These are phyloP conservation scores for Melanomma pulvis-pyrius DNA, from an alignment of 495 filamentous ascomycete genomes.

Conservation along the genomic window DNA sequence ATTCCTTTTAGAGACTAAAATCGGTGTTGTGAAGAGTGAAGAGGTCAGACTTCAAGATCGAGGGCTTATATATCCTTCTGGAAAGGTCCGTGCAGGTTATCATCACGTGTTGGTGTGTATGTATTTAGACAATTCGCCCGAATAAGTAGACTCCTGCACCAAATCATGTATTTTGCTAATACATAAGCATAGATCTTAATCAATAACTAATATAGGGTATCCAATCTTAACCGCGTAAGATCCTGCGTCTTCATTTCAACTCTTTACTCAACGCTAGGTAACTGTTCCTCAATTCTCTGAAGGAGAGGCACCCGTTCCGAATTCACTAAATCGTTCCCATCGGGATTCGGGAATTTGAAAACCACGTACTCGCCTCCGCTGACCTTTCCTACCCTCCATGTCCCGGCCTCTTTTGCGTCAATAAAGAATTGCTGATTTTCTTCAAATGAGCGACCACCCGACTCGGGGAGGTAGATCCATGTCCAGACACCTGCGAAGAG, in stretches of 20 bases:
- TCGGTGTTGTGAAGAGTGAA: too few species aligned
- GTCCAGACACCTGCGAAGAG: constrained; percentile 56
- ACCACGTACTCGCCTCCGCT: constrained; percentile 50
- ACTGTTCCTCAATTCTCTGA: constrained; percentile 43
- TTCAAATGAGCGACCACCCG: constrained; percentile 57
- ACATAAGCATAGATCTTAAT: not conserved
- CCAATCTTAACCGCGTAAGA: constrained; percentile 1
- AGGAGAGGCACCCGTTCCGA: constrained; percentile 50
- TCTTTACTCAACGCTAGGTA: constrained; percentile 18
- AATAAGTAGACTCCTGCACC: too few species aligned
- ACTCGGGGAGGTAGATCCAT: constrained; percentile 56
- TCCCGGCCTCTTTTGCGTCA: constrained; percentile 50
- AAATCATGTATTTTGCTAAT: too few species aligned
- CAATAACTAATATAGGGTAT: not conserved
- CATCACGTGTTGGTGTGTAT: too few species aligned
- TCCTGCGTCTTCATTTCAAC: not conserved
- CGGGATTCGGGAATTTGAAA: constrained; percentile 47
- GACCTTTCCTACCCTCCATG: constrained; percentile 55
- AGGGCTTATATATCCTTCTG: too few species aligned
- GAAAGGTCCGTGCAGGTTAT: too few species aligned
- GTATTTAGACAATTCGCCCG: too few species aligned
- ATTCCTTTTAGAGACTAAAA: too few species aligned
- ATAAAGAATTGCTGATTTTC: constrained; percentile 61
- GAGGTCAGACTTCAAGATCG: too few species aligned
- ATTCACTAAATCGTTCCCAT: constrained; percentile 42